Evolutionary conservation across 1,284 basidiomycete species (phyloP), one percentile per base, ranked within the genome.

Genomic region (Ceratobasidium sp.): DNA sequence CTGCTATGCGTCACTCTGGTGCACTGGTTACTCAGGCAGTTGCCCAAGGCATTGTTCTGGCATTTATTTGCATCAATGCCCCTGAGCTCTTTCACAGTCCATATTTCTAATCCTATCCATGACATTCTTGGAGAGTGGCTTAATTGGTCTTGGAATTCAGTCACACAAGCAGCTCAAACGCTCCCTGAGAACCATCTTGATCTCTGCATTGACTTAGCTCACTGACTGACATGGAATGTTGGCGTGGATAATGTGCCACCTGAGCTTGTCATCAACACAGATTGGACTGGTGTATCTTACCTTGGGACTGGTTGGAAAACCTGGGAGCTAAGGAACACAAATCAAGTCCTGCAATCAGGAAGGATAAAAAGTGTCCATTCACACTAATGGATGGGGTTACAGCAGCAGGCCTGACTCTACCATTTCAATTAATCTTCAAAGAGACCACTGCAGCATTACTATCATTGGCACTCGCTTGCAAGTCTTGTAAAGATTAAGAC

Each of bases 91-190:
- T 66, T 50, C 15, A n/a, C 8, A 27, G 33, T 36, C 29, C 50
- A 6, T 4, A 17, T 17, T 53, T 66, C 27, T 17, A 51, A 36
- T 66, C 48, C 29, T 57, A 62, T 66, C 17, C 62, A 45, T n/a
- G 33, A 41, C 9, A 41, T 74, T 17, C 62, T 74, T 47, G 1
- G 11, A 19, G 19, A 31, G 24, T 36, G 44, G 63, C 22, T 74
- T 2, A 53, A 74, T 22, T 74, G 73, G 73, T 57, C 73, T 44
- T 50, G 54, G 44, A 31, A 36, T 24, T 27, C 63, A n/a, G 62
- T 36, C 2, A 74, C 73, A 11, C 51, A 74, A 65, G 73, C 73
- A 24, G 73, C 73, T 29, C 73, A 74, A 33, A 74, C 65, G 17
- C 24, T 74, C 11, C 73, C 73, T 22, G 53, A 51, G 22, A 45